Evolutionary conservation across 106 monocot genomes (phyloP), one percentile per base, ranked within the genome.

Genomic region (Iris macrosiphon): DNA sequence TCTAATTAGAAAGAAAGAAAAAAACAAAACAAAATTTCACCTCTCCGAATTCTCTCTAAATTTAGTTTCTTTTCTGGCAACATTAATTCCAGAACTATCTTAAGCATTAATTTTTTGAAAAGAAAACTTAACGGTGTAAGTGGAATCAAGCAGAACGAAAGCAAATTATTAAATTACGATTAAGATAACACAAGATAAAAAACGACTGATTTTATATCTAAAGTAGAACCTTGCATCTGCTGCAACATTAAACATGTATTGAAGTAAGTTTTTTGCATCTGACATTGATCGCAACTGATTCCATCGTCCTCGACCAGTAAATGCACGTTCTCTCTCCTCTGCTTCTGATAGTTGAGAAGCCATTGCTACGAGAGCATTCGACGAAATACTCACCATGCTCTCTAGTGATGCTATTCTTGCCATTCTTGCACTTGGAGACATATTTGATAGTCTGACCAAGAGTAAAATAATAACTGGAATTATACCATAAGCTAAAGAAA

Each of bases 341-440:
- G 95, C 95, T 41, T 96, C 89, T 37, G 89, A 89, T 55, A 96
- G 82, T 50, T 96, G 95, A 12, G 89, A 89, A 75, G 89, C 89
- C 89, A 90, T 89, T 11, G 89, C 86, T 21, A 89, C 79, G 33
- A 96, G 76, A 24, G 86, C 69, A 60, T 82, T 83, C 56, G 95
- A 96, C 56, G 95, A 89, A 39, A 96, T 82, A 51, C 58, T 77
- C 49, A 96, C 77, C 95, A 96, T 86, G 69, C 80, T 96, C 69
- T 96, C 95, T 17, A 96, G 68, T 48, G 85, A 79, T 57, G 79
- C 65, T 64, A 96, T 82, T 73, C 82, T 79, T 20, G 82, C 38
- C 52, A 72, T 40, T 77, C 77, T 79, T 47, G 89, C 79, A 58
- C 75, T 74, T 33, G 81, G 76, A 44, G 95, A 79, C 82, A 90